A percentile compares a stretch with the other conserved stretches of the same genome.
Evolutionary conservation across 1,284 basidiomycete species (phyloP).

Genomic region (Melampsora abietis-canadensis): DNA sequence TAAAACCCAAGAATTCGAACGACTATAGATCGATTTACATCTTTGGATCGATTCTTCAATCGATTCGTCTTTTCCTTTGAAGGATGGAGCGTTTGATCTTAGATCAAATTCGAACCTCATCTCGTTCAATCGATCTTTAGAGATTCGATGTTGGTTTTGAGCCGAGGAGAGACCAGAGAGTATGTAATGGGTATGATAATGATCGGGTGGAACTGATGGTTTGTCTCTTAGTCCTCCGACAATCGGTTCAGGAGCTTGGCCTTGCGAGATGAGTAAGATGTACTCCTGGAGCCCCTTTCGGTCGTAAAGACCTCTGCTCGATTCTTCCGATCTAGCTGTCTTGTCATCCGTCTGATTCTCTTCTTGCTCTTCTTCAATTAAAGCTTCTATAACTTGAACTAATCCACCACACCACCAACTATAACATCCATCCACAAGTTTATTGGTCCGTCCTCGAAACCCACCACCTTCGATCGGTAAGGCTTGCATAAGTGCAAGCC

Average conservation of each 20-base stretch:
- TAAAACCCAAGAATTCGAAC: constrained; percentile 15
- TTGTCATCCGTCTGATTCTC: background rate
- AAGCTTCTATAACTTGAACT: constrained; percentile 71
- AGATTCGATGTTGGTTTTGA: constrained; percentile 60
- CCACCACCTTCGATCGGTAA: constrained; percentile 78
- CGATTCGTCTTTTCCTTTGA: constrained; percentile 16
- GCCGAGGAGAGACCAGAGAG: constrained; percentile 81
- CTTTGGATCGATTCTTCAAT: constrained; percentile 8
- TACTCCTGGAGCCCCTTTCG: constrained; percentile 51
- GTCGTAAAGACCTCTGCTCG: constrained; percentile 47
- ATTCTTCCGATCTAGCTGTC: background rate
- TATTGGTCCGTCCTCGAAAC: constrained; percentile 90
- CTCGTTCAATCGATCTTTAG: background rate
- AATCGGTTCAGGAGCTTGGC: constrained; percentile 28
- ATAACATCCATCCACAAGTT: constrained; percentile 98
- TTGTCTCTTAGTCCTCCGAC: constrained; percentile 40
- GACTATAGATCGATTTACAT: constrained; percentile 24
- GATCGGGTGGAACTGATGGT: constrained; percentile 60
- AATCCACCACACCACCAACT: constrained; percentile 96
- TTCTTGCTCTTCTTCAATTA: constrained; percentile 55
- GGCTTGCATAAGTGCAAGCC: constrained; percentile 65
- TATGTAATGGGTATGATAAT: constrained; percentile 88
- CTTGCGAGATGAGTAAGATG: constrained; percentile 52
- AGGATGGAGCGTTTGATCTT: background rate
- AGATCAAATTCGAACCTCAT: constrained; percentile 8